phyloP scores from a whole-genome alignment of 768 basidiomycete species.

The Amanita jacksonii region DNA sequence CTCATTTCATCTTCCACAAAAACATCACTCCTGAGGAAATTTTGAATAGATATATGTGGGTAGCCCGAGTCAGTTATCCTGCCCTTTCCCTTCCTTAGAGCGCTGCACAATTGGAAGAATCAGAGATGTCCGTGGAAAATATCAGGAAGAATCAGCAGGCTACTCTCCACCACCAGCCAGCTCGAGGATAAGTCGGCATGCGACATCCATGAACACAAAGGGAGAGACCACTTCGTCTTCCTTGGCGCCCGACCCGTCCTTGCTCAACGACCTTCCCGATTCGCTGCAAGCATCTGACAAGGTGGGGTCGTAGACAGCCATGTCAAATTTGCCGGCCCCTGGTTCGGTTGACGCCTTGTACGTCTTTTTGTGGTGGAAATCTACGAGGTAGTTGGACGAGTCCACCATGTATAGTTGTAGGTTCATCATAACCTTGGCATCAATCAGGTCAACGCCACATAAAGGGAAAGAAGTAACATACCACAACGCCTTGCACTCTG shows the following conservation, averaged over 20 bases:
- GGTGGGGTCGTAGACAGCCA: conserved; percentile 39
- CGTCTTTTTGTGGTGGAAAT: conserved; percentile 96
- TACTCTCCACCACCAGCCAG: conserved; percentile 57
- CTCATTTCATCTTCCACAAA: neutral
- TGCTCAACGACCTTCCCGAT: conserved; percentile 44
- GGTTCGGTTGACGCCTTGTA: conserved; percentile 67
- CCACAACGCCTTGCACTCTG: conserved; percentile 85
- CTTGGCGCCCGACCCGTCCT: conserved; percentile 28
- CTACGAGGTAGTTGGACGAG: conserved; percentile 91
- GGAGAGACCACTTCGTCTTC: conserved; percentile 73
- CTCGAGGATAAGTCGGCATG: conserved; percentile 88
- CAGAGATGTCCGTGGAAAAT: neutral
- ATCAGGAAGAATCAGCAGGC: neutral
- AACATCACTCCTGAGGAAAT: too few species aligned
- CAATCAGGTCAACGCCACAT: neutral
- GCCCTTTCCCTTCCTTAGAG: neutral
- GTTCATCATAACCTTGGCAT: conserved; percentile 91
- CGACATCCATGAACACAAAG: conserved; percentile 95
- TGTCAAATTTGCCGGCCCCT: conserved; percentile 65
- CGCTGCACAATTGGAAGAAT: too few species aligned
- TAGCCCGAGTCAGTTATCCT: neutral
- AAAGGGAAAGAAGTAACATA: conserved; percentile 29
- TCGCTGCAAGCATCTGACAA: conserved; percentile 48
- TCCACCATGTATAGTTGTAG: conserved; percentile 96
- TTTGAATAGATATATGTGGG: conserved; percentile 6